Conservation (phyloP, 1,284 basidiomycete genomes). For the Moesziomyces antarcticus region DNA sequence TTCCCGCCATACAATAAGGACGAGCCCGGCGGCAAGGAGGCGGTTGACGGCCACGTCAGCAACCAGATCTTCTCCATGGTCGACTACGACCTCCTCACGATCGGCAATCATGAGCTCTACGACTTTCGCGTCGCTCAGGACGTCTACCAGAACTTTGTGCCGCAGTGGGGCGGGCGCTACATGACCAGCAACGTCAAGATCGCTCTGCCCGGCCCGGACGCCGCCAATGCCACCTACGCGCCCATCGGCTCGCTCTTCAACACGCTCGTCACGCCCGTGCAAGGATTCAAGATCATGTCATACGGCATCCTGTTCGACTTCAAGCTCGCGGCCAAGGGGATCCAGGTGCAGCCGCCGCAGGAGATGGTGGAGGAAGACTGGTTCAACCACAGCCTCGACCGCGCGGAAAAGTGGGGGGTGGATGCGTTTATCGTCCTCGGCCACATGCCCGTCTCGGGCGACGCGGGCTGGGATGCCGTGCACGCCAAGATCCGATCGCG, state of each 20-base stretch:
- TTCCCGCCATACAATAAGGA: conserved; percentile 45
- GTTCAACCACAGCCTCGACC: conserved; percentile 58
- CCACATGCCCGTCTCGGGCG: conserved; percentile 63
- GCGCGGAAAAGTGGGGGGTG: conserved; percentile 47
- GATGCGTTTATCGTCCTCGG: conserved; percentile 64
- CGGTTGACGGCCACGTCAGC: conserved; percentile 59
- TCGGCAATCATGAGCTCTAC: conserved; percentile 91
- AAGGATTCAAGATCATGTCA: conserved; percentile 57
- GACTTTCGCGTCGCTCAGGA: conserved; percentile 79
- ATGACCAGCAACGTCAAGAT: conserved; percentile 61
- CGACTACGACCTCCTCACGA: conserved; percentile 83
- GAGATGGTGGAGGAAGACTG: conserved; percentile 63
- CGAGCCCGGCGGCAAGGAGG: conserved; percentile 46
- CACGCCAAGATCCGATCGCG: conserved; percentile 54
- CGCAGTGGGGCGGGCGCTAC: conserved; percentile 69
- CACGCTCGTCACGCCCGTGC: conserved; percentile 54
- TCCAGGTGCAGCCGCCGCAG: conserved; percentile 53
- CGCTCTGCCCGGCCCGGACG: conserved; percentile 39
- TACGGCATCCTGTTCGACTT: conserved; percentile 64
- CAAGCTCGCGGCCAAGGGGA: conserved; percentile 54
- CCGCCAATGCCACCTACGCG: conserved; percentile 23
- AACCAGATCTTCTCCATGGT: conserved; percentile 73
- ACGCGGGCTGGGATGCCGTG: conserved; percentile 59
- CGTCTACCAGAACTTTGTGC: conserved; percentile 82
- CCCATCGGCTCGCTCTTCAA: conserved; percentile 57